phyloP scores from a whole-genome alignment of 2,329 filamentous ascomycete species.

The Curvularia verruculosa region DNA sequence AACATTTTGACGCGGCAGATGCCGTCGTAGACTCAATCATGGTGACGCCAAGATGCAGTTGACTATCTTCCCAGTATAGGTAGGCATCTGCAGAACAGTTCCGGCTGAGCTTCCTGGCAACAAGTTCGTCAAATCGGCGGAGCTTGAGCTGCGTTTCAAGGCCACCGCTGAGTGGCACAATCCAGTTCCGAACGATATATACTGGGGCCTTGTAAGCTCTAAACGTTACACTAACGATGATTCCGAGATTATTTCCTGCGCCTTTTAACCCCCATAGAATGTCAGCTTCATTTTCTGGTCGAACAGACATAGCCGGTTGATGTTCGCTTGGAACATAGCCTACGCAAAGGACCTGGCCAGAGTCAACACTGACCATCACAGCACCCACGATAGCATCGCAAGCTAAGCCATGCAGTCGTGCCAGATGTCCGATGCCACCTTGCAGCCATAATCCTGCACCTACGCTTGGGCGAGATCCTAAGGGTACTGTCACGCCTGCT shows the following conservation, averaged over 20 bases:
- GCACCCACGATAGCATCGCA: constrained; percentile 67
- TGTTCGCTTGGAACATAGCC: constrained; percentile 59
- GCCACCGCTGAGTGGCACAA: constrained; percentile 32
- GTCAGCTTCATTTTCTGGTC: constrained; percentile 57
- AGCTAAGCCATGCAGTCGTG: constrained; percentile 61
- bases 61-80: constrained; percentile 57
- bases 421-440: constrained; percentile 68
- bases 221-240: constrained; percentile 62
- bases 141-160: constrained; percentile 49
- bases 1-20: background rate
- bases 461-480: constrained; percentile 67
- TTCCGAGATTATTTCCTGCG: constrained; percentile 65
- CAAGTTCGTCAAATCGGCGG: constrained; percentile 47
- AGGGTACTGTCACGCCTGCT: constrained; percentile 60
- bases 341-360: constrained; percentile 57
- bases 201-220: constrained; percentile 53
- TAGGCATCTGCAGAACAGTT: constrained; percentile 62
- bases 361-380: constrained; percentile 60
- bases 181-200: constrained; percentile 45
- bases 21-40: constrained; percentile 49
- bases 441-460: constrained; percentile 69
- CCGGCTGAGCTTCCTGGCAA: constrained; percentile 51
- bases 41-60: constrained; percentile 60
- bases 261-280: constrained; percentile 65
- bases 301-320: constrained; percentile 50